phyloP scores from a whole-genome alignment of 495 filamentous ascomycete species.

The Parmelia sp. region DNA sequence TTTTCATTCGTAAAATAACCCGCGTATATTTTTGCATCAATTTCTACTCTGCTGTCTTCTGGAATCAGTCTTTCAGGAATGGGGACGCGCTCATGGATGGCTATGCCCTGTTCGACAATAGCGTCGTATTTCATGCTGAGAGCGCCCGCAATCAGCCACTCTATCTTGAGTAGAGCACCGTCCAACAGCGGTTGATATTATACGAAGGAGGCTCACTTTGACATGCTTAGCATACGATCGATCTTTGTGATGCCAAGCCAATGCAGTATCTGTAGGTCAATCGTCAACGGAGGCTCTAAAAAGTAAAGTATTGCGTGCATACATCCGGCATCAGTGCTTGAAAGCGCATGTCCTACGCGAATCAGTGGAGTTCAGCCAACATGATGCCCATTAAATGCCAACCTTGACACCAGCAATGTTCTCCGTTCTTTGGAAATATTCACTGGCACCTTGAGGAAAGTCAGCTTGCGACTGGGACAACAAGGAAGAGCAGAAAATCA shows the following conservation, averaged over 20 bases:
- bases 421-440: slow-evolving; percentile 96
- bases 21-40: slow-evolving; percentile 92
- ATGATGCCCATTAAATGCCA: slow-evolving; percentile 17
- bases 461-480: not conserved
- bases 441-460: slow-evolving; percentile 60
- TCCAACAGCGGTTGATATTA: not conserved
- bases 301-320: slow-evolving; percentile 17
- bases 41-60: slow-evolving; percentile 90
- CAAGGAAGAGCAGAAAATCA: not conserved
- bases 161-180: not conserved
- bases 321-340: slow-evolving; percentile 96
- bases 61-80: slow-evolving; percentile 94
- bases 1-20: slow-evolving; percentile 95
- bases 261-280: slow-evolving; percentile 63
- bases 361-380: not conserved
- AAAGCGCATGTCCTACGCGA: slow-evolving; percentile 77
- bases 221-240: slow-evolving; percentile 98
- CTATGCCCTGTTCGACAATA: slow-evolving; percentile 92
- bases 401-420: slow-evolving; percentile 90
- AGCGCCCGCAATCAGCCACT: not conserved
- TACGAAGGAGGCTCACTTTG: slow-evolving; percentile 57
- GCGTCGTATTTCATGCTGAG: slow-evolving; percentile 95
- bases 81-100: slow-evolving; percentile 86
- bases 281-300: slow-evolving; percentile 21
- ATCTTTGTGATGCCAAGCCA: slow-evolving; percentile 99